Evolutionary conservation across 108 stramenopile genomes (phyloP).

Genomic region (Fistulifera pelliculosa): DNA sequence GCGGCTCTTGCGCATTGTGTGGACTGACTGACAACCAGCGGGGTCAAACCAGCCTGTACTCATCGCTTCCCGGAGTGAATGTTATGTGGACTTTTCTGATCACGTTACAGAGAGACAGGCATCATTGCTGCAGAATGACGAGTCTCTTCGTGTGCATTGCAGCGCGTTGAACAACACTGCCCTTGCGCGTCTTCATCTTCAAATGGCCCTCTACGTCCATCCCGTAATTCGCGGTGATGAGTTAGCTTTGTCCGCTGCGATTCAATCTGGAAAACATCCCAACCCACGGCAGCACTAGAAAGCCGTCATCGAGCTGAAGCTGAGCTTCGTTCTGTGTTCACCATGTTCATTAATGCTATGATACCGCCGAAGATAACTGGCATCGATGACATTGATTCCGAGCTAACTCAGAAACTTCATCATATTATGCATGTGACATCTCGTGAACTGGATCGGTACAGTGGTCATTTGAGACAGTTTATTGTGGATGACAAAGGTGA

Average conservation of each 20-base stretch:
- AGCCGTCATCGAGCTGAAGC: conserved; percentile 31
- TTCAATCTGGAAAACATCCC: conserved; percentile 10
- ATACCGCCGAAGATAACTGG: conserved; percentile 13
- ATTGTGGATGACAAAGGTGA: conserved; percentile 44
- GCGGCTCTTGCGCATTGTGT: conserved; percentile 7
- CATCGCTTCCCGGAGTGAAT: not conserved
- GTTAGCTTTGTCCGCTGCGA: conserved; percentile 23
- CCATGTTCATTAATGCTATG: conserved; percentile 21
- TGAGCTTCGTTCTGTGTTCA: conserved; percentile 27
- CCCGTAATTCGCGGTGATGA: conserved; percentile 64
- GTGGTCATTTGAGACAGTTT: conserved; percentile 43
- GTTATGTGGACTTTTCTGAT: conserved; percentile 1
- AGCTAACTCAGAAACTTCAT: conserved; percentile 8
- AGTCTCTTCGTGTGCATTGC: conserved; percentile 14
- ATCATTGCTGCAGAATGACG: conserved; percentile 7
- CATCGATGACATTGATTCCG: conserved; percentile 6
- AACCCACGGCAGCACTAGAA: conserved; percentile 10
- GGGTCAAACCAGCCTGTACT: not conserved
- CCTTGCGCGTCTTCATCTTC: conserved; percentile 32
- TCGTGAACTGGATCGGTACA: conserved; percentile 16
- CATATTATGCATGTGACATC: conserved; percentile 18
- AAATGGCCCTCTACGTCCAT: conserved; percentile 68
- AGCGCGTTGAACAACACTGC: conserved; percentile 24
- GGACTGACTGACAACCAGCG: conserved; percentile 1
- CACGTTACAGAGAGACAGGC: not conserved